phyloP scores from a whole-genome alignment of 2,329 filamentous ascomycete genomes.

The Acrocalymma vagum region DNA sequence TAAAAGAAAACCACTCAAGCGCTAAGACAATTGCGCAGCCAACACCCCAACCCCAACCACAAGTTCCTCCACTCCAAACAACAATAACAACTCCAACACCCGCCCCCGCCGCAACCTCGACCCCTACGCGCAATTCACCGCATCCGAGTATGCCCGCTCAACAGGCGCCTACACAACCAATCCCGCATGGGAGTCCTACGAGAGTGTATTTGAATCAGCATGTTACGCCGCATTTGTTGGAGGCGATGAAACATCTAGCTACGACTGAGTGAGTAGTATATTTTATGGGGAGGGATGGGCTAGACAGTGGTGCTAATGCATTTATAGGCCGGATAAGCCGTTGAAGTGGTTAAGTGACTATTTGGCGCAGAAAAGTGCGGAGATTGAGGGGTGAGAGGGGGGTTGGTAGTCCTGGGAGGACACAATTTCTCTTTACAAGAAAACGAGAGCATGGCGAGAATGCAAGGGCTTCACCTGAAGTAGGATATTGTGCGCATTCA shows the following conservation, averaged over 20 bases:
- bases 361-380: conserved; percentile 55
- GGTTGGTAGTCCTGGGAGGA: neutral
- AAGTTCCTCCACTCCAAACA: conserved; percentile 10
- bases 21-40: neutral
- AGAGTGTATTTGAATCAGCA: conserved; percentile 59
- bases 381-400: conserved; percentile 52
- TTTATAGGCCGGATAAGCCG: conserved; percentile 56
- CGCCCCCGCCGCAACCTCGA: conserved; percentile 20
- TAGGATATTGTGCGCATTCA: conserved; percentile 9
- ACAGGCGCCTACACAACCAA: conserved; percentile 45
- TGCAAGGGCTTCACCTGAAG: neutral
- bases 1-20: neutral
- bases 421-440: neutral
- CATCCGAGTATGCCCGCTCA: conserved; percentile 36
- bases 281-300: neutral
- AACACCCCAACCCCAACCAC: conserved; percentile 19
- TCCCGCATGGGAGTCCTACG: conserved; percentile 57
- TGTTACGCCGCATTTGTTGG: conserved; percentile 59
- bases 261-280: conserved; percentile 49
- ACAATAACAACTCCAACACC: conserved; percentile 20
- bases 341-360: conserved; percentile 59
- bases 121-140: conserved; percentile 45
- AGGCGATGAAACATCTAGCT: conserved; percentile 61
- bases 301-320: conserved; percentile 1
- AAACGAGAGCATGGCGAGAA: neutral